Evolutionary conservation across 2,329 filamentous ascomycete genomes (phyloP), one percentile per base, ranked within the genome.

Genomic region (Leptosphaerulina australis): DNA sequence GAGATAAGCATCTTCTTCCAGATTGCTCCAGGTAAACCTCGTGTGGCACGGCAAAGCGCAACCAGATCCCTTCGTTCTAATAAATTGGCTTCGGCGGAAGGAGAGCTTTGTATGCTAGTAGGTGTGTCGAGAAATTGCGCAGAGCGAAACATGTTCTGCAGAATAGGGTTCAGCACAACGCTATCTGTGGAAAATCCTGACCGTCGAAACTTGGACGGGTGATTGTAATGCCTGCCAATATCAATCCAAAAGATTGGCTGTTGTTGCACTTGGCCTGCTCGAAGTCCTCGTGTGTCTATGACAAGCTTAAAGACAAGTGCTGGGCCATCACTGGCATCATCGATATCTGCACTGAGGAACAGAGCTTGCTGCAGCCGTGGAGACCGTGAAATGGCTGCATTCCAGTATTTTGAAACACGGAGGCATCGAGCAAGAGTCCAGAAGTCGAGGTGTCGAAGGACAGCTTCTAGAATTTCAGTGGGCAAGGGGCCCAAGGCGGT

Each of bases 1-100:
- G 44, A 47, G n/a, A 53, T 48, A 6, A 47, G 38, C 50, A 53
- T 53, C 38, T 21, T 53, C 18, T 34, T 38, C 50, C 50, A 53
- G 4, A 51, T 51, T n/a, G 48, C 48, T 4, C 31, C 48, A 6
- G 48, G 48, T 21, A 51, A 15, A 18, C 21, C 36, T 15, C 41
- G 48, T 7, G 48, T 36, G n/a, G 48, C 34, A 15, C 36, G 37
- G 26, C 48, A 51, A 5, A 51, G 37, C 7, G 48, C 26, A 5
- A 37, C 41, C 12, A 31, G 41, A 34, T 51, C 48, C 38, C 26
- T 51, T 7, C 43, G 41, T 15, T 30, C 39, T 3, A 22, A 9
- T 10, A 25, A 7, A n/a, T 37, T 36, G 14, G 21, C 9, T 7
- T 36, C 31, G 17, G 31, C 43, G 2, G 37, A 22, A 25, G 41